Evolutionary conservation across 176 grass and related monocot genomes (phyloP), one percentile per base, ranked within the genome.

Genomic region (Elaeis guineensis): DNA sequence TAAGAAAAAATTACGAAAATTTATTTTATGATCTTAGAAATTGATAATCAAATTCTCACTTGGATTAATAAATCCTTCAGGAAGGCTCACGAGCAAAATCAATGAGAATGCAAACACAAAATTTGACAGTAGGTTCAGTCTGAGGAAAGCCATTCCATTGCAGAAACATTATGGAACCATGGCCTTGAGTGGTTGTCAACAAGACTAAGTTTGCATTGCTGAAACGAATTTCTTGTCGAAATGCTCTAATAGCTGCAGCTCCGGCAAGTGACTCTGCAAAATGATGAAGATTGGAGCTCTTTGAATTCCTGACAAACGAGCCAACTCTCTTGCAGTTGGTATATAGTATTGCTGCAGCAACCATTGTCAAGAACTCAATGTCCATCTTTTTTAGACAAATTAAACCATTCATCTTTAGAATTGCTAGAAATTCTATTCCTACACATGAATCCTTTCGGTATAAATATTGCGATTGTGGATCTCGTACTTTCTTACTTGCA

Each of bases 21-120:
- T 14, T 44, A 44, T 2, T 44, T 44, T 14, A 44, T 44, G 35
- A 44, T 44, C 35, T 12, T 12, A 14, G 11, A 44, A 12, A 44
- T 44, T 12, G 35, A 44, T 44, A 44, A 44, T 44, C 1, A 44
- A 44, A 14, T 44, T 44, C 93, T 85, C 76, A 91, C 93, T 97
- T 85, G 93, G 87, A 75, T 85, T 89, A 80, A 97, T 85, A 72
- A 97, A 83, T 59, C 93, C 93, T 89, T 91, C 93, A 24, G 93
- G 93, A 54, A 97, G 87, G 64, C 84, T 97, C 56, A 97, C 76
- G 70, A 97, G 81, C 25, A 97, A 72, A 72, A 77, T 71, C 72
- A 97, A 62, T 61, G 93, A 97, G 66, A 91, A 91, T 51, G 83
- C 93, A 53, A 91, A 97, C 58, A 97, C 78, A 75, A 97, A 89